Base-by-base conservation (phyloP, 2,329 filamentous ascomycete genomes). In the Amesomyces nigricolor region DNA sequence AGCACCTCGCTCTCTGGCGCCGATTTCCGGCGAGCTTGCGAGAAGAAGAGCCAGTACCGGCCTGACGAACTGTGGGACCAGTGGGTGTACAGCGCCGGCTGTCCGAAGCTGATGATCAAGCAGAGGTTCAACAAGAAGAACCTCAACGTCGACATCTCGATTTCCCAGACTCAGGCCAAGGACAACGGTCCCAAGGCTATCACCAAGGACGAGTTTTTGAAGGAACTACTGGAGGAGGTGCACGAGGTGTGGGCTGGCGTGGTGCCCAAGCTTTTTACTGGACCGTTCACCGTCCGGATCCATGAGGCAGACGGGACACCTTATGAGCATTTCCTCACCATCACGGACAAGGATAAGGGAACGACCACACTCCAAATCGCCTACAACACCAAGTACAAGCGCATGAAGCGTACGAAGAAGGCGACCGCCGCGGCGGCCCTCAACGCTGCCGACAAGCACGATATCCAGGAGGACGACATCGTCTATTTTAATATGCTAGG, bases 321-420 rank as follows among this genome's bases (percentile, higher is more conserved):
- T 2, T 99, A 99, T 67, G 94, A 99, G 68, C 94, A 99, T 67
- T 96, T 96, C 60, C 86, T 97, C 32, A 90, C 96, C 65, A 95
- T 99, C 67, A 91, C 91, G 58, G 91, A 96, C 63, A 86, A 87
- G 29, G 81, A 83, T 13, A 89, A 88, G 2, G 61, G 87, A 63
- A 75, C 75, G 1, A 78, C 78, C 22, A 94, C 88, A 67, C 88
- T 97, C 57, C 91, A 96, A 59, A 96, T 99, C 58, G 91, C 92
- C 0, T 99, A 99, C 73, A 97, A 97, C 65, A 99, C 94, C 0
- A 99, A 99, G 69, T 99, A 99, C 74, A 99, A 97, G 74, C 86
- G 95, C 8, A 78, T 99, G 2, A 99, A 99, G 75, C 80, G 91
- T 46, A 96, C 88, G 57, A 65, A 92, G 68, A 91, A 91, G 68